Percentiles rank a stretch among this genome's conserved stretches.
Evolutionary conservation across 106 monocot genomes (phyloP).

Genomic region (Dioscorea zingiberensis): DNA sequence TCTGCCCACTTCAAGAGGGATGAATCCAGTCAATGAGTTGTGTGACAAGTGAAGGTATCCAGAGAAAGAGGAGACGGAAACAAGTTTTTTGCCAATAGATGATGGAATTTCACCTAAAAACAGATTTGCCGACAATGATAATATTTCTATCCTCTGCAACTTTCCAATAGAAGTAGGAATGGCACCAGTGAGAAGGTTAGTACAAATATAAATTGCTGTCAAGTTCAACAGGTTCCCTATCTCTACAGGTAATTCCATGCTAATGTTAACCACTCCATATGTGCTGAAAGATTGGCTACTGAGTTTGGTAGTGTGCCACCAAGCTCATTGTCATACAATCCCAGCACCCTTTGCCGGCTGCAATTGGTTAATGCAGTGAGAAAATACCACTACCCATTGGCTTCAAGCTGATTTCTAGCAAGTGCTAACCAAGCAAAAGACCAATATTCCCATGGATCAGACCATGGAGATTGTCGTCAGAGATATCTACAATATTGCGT

Average conservation of each 20-base stretch:
- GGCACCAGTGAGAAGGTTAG: constrained; percentile 5
- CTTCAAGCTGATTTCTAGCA: constrained; percentile 3
- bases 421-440: neutral
- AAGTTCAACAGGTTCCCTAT: constrained; percentile 4
- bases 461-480: neutral
- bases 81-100: neutral
- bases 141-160: neutral
- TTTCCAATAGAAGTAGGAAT: neutral
- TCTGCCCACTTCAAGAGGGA: neutral
- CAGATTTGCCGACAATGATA: neutral
- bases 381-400: constrained; percentile 2
- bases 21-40: neutral
- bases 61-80: constrained; percentile 1
- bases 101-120: neutral
- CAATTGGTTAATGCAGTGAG: constrained; percentile 7
- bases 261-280: neutral
- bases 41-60: neutral
- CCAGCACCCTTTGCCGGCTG: neutral
- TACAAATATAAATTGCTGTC: neutral
- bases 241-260: neutral
- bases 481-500: neutral
- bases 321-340: neutral
- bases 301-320: neutral
- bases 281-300: neutral
- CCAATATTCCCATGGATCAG: neutral